These are phyloP conservation scores for Aureococcus anophagefferens DNA, from an alignment of 108 stramenopile species.

Conservation along the genomic window DNA sequence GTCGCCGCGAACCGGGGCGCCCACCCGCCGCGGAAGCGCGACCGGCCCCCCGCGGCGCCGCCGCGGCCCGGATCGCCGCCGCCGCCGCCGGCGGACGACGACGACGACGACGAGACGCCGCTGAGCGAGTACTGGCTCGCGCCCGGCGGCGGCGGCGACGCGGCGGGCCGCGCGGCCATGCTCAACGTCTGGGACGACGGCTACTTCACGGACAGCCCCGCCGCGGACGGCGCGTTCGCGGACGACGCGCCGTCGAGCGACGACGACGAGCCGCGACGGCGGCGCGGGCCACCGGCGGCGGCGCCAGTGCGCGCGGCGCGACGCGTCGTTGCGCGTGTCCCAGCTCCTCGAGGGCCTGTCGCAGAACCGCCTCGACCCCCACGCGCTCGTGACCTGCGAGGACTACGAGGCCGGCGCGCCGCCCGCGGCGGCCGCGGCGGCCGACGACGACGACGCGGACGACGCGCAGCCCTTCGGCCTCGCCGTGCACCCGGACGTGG, in stretches of 20 bases:
- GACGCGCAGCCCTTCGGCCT: conserved; percentile 20
- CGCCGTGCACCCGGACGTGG: conserved; percentile 32
- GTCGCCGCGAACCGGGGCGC: too few species aligned
- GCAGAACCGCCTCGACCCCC: conserved; percentile 18
- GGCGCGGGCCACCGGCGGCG: too few species aligned
- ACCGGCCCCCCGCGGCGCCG: background rate
- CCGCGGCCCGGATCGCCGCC: background rate
- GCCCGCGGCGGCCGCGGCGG: background rate
- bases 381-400: conserved; percentile 33
- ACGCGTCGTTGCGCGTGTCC: too few species aligned
- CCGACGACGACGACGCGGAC: background rate
- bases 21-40: background rate
- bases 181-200: background rate
- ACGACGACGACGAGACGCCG: background rate
- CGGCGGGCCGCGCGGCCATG: background rate
- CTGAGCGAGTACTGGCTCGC: background rate
- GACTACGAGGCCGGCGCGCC: background rate
- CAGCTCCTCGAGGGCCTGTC: too few species aligned
- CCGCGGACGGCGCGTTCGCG: background rate
- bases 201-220: background rate
- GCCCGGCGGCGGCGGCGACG: too few species aligned
- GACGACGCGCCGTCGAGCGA: background rate
- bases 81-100: background rate
- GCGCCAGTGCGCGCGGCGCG: too few species aligned
- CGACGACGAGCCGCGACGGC: background rate